Evolutionary conservation across 2,329 filamentous ascomycete species (phyloP).

Genomic region (Pseudogymnoascus sp.): DNA sequence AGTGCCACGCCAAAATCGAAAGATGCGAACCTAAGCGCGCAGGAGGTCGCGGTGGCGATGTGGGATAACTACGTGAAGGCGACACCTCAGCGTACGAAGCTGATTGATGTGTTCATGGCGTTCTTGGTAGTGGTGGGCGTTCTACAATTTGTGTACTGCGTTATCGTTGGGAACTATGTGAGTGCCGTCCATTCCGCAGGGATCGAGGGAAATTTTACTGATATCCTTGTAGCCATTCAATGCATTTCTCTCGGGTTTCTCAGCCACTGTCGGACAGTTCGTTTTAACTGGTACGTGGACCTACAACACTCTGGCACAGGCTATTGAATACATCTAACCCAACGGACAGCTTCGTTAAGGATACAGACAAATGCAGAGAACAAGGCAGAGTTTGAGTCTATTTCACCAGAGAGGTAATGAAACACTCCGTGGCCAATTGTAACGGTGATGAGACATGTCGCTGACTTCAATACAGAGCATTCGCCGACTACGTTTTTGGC

Average conservation of each 20-base stretch:
- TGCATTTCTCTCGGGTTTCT: conserved; percentile 93
- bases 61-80: conserved; percentile 69
- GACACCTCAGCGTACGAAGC: conserved; percentile 84
- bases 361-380: conserved; percentile 87
- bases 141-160: conserved; percentile 90
- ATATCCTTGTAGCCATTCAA: conserved; percentile 75
- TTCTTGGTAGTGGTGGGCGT: conserved; percentile 80
- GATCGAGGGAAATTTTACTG: conserved; percentile 9
- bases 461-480: conserved; percentile 54
- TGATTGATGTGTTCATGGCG: conserved; percentile 83
- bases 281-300: conserved; percentile 70
- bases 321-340: background rate
- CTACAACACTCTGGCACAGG: background rate
- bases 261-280: conserved; percentile 91
- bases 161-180: conserved; percentile 91
- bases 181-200: conserved; percentile 31
- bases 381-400: conserved; percentile 64
- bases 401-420: conserved; percentile 70
- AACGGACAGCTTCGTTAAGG: conserved; percentile 55
- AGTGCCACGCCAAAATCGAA: conserved; percentile 20
- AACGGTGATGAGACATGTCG: background rate
- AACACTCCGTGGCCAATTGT: background rate
- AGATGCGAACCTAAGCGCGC: conserved; percentile 20
- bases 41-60: conserved; percentile 59
- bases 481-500: conserved; percentile 92